These are phyloP conservation scores for Pythium insidiosum DNA, from an alignment of 352 stramenopile genomes.

Conservation along the genomic window DNA sequence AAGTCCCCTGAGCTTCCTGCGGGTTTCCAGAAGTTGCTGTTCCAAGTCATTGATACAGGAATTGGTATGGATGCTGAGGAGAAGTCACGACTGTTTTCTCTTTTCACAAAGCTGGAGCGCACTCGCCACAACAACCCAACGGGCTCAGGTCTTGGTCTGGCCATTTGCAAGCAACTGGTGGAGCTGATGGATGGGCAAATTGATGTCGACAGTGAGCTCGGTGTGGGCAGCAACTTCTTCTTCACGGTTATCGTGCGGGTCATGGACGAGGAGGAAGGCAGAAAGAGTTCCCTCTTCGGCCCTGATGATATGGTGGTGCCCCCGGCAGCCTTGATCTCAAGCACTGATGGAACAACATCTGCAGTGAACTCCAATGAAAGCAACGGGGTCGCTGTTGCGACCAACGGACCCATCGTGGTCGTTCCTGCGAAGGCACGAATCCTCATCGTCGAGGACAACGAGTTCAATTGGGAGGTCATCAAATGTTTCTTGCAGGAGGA, in stretches of 20 bases:
- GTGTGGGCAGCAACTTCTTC: constrained; percentile 74
- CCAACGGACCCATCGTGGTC: neutral
- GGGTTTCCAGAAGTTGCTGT: constrained; percentile 56
- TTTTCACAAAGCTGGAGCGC: constrained; percentile 72
- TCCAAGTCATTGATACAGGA: constrained; percentile 79
- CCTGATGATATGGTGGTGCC: constrained; percentile 39
- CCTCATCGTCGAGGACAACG: constrained; percentile 83
- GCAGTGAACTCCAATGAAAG: constrained; percentile 42
- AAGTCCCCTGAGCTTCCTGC: constrained; percentile 48
- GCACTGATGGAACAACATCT: constrained; percentile 11
- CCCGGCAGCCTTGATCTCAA: constrained; percentile 9
- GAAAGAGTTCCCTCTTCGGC: constrained; percentile 33
- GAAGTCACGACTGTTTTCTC: constrained; percentile 63
- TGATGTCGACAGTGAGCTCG: constrained; percentile 67
- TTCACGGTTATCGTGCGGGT: constrained; percentile 69
- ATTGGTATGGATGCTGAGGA: constrained; percentile 70
- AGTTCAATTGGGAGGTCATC: constrained; percentile 89
- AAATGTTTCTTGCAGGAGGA: constrained; percentile 81
- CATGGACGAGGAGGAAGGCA: constrained; percentile 34
- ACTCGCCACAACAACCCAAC: constrained; percentile 74
- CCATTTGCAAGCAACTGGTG: constrained; percentile 78
- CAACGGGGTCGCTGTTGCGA: constrained; percentile 18
- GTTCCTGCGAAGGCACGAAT: constrained; percentile 33
- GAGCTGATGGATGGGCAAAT: constrained; percentile 83
- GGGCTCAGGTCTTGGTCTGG: constrained; percentile 69